Percentiles rank a stretch among this genome's conserved stretches.
phyloP scores from a whole-genome alignment of 208 protist genomes.

The Leishmania turanica region DNA sequence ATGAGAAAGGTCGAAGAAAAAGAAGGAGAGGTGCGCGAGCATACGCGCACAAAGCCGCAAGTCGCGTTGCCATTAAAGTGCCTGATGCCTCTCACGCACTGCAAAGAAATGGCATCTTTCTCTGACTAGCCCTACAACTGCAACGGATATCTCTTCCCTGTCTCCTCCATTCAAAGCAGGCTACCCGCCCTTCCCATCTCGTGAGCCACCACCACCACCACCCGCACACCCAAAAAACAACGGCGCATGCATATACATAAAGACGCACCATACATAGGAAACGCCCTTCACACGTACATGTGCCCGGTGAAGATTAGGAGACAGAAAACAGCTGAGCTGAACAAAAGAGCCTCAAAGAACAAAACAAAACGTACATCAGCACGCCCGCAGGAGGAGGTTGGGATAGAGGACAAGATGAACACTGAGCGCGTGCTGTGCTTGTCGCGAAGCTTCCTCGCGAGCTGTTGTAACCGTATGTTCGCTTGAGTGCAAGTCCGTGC shows the following conservation, averaged over 20 bases:
- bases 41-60: background rate
- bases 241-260: background rate
- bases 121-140: background rate
- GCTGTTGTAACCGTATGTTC: background rate
- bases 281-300: background rate
- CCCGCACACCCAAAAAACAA: background rate
- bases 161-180: background rate
- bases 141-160: background rate
- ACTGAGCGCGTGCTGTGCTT: background rate
- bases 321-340: background rate
- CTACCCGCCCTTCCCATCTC: background rate
- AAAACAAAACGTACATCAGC: background rate
- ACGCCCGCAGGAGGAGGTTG: background rate
- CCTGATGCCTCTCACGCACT: background rate
- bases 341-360: background rate
- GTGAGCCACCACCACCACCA: too few relatives aligned
- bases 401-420: background rate
- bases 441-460: background rate
- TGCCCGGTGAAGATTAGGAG: background rate
- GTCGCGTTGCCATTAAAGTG: background rate
- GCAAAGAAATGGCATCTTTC: background rate
- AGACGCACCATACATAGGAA: background rate
- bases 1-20: background rate
- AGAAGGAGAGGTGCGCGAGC: background rate
- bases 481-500: background rate